Conservation (phyloP, 768 basidiomycete genomes). For the Trametes elegans region DNA sequence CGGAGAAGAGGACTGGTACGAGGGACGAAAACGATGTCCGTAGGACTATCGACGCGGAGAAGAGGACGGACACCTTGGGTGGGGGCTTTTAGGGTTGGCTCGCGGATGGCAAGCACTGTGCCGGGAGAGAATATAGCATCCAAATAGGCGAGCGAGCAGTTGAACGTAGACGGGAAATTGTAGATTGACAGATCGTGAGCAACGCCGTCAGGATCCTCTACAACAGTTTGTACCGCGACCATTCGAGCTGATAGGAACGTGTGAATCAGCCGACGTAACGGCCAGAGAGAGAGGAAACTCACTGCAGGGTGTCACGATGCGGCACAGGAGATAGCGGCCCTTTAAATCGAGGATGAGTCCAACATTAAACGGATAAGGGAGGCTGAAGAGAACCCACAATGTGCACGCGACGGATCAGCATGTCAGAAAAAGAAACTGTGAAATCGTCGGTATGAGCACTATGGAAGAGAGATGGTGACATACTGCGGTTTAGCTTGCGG, state of each 20-base stretch:
- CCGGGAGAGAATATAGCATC: conserved; percentile 31
- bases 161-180: conserved; percentile 27
- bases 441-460: not conserved
- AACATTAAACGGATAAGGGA: not conserved
- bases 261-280: not conserved
- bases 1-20: conserved; percentile 13
- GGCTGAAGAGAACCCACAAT: not conserved
- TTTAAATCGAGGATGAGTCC: not conserved
- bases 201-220: conserved; percentile 30
- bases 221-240: conserved; percentile 12
- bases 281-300: not conserved
- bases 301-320: conserved; percentile 17
- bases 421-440: conserved; percentile 7
- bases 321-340: conserved; percentile 19
- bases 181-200: conserved; percentile 24
- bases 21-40: conserved; percentile 27
- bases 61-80: conserved; percentile 5
- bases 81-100: conserved; percentile 29
- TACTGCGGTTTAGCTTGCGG: conserved; percentile 7
- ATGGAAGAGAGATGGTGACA: not conserved
- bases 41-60: conserved; percentile 32
- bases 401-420: conserved; percentile 13
- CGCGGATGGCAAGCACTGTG: conserved; percentile 30
- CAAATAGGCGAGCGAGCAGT: conserved; percentile 20
- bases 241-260: conserved; percentile 5